These are phyloP conservation scores for Nannochloropsis gaditana DNA, from an alignment of 108 stramenopile species.

Conservation along the genomic window DNA sequence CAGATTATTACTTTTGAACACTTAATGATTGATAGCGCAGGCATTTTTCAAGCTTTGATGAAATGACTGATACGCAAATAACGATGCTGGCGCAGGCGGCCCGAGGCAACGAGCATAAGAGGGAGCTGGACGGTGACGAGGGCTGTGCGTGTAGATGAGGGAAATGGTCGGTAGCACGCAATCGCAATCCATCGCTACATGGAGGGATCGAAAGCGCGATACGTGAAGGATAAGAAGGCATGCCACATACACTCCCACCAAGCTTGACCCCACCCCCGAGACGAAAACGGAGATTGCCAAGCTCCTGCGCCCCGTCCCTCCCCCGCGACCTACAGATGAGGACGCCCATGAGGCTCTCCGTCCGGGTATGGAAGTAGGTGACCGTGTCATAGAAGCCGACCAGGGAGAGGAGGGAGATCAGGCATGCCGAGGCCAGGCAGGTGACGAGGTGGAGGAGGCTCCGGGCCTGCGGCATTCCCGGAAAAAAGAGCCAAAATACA, in stretches of 20 bases:
- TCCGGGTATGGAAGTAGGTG: constrained; percentile 26
- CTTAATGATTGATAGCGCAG: too few relatives aligned
- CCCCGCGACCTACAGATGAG: constrained; percentile 19
- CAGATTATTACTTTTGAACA: too few relatives aligned
- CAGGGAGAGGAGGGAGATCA: constrained; percentile 21
- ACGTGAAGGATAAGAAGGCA: too few relatives aligned
- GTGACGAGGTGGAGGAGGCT: not conserved
- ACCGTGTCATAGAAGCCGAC: constrained; percentile 26
- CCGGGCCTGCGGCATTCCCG: not conserved
- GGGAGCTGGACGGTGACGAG: constrained; percentile 5
- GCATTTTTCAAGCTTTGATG: not conserved
- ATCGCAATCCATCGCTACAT: too few relatives aligned
- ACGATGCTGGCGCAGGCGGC: not conserved
- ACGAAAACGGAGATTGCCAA: too few relatives aligned
- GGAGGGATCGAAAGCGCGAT: too few relatives aligned
- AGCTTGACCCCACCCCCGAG: too few relatives aligned
- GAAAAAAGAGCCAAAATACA: too few relatives aligned
- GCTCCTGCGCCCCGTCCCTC: not conserved
- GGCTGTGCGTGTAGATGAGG: not conserved
- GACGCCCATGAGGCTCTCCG: constrained; percentile 22
- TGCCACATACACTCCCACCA: too few relatives aligned
- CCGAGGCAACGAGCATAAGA: constrained; percentile 19
- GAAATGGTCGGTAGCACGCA: too few relatives aligned
- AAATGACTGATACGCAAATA: constrained; percentile 17
- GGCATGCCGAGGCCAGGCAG: not conserved